A percentile compares a stretch with the other conserved stretches of the same genome.
phyloP scores from a whole-genome alignment of 2,329 filamentous ascomycete genomes.

The Eutypa lata region DNA sequence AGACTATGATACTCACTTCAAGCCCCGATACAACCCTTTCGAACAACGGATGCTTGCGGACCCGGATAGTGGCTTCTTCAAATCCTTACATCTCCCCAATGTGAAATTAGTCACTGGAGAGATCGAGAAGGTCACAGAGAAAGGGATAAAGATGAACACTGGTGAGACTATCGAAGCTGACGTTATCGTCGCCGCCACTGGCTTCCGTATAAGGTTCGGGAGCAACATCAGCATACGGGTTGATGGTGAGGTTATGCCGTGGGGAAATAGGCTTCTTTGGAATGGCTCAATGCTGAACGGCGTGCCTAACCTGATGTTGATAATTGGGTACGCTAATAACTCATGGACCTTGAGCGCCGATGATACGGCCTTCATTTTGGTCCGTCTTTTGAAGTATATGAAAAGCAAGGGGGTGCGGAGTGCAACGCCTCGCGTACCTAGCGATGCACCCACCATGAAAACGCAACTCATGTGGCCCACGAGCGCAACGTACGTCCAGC shows the following conservation, averaged over 20 bases:
- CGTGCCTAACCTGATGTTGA: slow-evolving; percentile 59
- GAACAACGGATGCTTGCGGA: too few species aligned
- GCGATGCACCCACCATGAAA: too few species aligned
- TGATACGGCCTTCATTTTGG: slow-evolving; percentile 43
- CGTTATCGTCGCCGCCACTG: slow-evolving; percentile 68
- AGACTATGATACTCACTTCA: too few species aligned
- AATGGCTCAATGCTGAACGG: slow-evolving; percentile 64
- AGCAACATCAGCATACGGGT: slow-evolving; percentile 51
- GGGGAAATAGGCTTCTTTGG: slow-evolving; percentile 56
- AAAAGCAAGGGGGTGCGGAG: too few species aligned
- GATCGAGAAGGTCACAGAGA: slow-evolving; percentile 40
- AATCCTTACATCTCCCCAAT: too few species aligned
- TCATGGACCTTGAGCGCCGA: slow-evolving; percentile 68
- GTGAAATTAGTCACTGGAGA: slow-evolving; percentile 45
- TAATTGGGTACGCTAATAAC: slow-evolving; percentile 64
- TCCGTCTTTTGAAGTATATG: slow-evolving; percentile 50
- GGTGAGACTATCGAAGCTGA: slow-evolving; percentile 56
- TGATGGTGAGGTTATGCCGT: slow-evolving; percentile 48
- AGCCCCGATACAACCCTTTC: too few species aligned
- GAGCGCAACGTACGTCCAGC: too few species aligned
- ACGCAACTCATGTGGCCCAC: too few species aligned
- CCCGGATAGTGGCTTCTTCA: too few species aligned
- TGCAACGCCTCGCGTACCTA: too few species aligned
- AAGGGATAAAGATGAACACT: slow-evolving; percentile 44
- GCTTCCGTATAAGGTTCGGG: slow-evolving; percentile 57